Base-by-base conservation (phyloP, 2,329 filamentous ascomycete genomes). In the Phialophora macrospora region DNA sequence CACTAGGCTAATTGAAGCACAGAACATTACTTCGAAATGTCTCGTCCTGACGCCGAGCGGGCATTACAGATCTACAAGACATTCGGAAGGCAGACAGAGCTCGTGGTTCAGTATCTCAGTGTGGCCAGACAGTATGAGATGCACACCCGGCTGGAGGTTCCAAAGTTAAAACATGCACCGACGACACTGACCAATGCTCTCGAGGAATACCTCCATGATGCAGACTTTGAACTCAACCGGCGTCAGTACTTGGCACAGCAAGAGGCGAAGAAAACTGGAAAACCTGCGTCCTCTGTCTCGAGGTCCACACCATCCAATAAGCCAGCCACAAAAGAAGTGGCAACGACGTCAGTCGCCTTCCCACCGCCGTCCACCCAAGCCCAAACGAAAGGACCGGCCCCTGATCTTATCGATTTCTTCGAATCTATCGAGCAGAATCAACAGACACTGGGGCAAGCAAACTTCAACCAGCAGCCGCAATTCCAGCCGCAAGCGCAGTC, bases 1-100 rank as follows among this genome's bases (percentile, higher is more conserved):
- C 17, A 28, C 44, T 8, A 24, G 60, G 65, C 73, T 75, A 48
- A 65, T 30, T 38, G 14, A 30, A 20, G 34, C 62, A 24, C 69
- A 96, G 93, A 95, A 73, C 92, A 96, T 78, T 99, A 98, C 78
- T 99, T 99, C 74, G 95, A 99, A 80, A 94, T 99, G 90, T 97
- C 95, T 58, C 92, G 91, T 74, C 85, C 91, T 28, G 95, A 99
- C 78, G 96, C 95, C 65, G 92, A 97, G 77, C 87, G 93, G 69
- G 93, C 95, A 64, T 87, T 99, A 80, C 85, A 88, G 67, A 94
- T 99, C 68, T 99, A 99, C 80, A 91, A 93, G 75, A 90, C 85
- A 17, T 99, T 99, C 74, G 92, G 92, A 17, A 90, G 87, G 73
- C 93, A 97, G 77, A 99, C 95, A 6, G 93, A 98, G 72, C 87